Percentiles rank a stretch among this genome's conserved stretches.
phyloP scores from a whole-genome alignment of 441 rosid genomes.

The Arabidopsis hybrid region DNA sequence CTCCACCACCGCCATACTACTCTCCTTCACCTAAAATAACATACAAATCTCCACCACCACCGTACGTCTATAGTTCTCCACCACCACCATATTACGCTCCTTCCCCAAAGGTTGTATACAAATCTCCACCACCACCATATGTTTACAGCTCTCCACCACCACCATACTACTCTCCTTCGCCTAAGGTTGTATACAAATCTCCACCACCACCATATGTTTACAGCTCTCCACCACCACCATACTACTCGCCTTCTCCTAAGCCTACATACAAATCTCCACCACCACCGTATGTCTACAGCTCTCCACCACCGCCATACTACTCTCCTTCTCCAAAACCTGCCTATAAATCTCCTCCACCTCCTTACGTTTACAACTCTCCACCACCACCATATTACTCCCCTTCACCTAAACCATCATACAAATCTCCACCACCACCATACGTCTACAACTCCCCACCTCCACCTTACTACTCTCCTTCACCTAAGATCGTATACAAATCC shows the following conservation, averaged over 20 bases:
- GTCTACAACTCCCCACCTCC: conserved; percentile 26
- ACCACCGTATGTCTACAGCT: conserved; percentile 3
- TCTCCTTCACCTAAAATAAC: not conserved
- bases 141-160: conserved; percentile 30
- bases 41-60: too few species aligned
- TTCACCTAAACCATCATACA: conserved; percentile 6
- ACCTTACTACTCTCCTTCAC: conserved; percentile 22
- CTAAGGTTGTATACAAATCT: conserved; percentile 5
- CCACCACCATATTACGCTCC: too few species aligned
- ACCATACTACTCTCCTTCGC: conserved; percentile 12
- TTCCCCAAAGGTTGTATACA: not conserved
- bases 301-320: conserved; percentile 32
- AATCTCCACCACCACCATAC: conserved; percentile 28
- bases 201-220: conserved; percentile 34
- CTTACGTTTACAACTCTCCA: conserved; percentile 12
- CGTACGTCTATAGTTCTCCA: too few species aligned
- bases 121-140: conserved; percentile 26
- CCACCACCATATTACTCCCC: conserved; percentile 14
- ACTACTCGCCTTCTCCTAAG: not conserved
- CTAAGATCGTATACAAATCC: conserved; percentile 20
- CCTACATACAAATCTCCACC: not conserved
- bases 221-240: conserved; percentile 18
- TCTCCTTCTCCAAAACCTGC: not conserved
- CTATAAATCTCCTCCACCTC: conserved; percentile 33
- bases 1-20: conserved; percentile 25